Evolutionary conservation across 305 asterid genomes (phyloP).

Genomic region (Rubia balearica): DNA sequence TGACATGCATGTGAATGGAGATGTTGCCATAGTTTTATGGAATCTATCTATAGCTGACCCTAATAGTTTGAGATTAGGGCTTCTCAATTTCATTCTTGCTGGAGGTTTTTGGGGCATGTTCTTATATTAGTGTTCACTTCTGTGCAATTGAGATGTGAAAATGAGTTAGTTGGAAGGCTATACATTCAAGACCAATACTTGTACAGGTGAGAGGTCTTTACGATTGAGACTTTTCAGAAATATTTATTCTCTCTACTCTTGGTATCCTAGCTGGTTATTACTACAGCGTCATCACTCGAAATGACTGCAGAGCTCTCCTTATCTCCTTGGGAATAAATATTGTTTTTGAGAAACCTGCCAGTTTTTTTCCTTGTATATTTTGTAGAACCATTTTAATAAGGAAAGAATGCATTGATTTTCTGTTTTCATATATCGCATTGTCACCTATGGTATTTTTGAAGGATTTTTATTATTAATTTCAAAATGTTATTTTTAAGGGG

Average conservation of each 20-base stretch:
- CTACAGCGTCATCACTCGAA: constrained; percentile 12
- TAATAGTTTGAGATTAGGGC: constrained; percentile 37
- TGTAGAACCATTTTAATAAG: constrained; percentile 4
- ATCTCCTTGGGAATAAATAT: constrained; percentile 11
- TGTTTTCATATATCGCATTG: constrained; percentile 15
- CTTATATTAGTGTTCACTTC: constrained; percentile 28
- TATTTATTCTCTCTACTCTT: constrained; percentile 8
- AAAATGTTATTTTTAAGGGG: not conserved
- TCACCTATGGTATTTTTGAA: not conserved
- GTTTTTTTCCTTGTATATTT: constrained; percentile 3
- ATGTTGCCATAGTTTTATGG: constrained; percentile 37
- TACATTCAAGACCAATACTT: constrained; percentile 30
- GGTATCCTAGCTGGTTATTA: constrained; percentile 12
- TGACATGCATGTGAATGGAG: constrained; percentile 27
- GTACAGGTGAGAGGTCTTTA: constrained; percentile 36
- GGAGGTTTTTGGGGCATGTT: constrained; percentile 29
- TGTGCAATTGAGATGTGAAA: constrained; percentile 33
- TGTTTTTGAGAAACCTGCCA: not conserved
- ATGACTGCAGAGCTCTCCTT: constrained; percentile 13
- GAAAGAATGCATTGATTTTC: constrained; percentile 9
- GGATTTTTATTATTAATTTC: not conserved
- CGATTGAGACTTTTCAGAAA: constrained; percentile 17
- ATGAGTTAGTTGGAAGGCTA: constrained; percentile 36
- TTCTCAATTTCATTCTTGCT: constrained; percentile 31
- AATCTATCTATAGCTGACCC: constrained; percentile 26